phyloP scores from a whole-genome alignment of 768 basidiomycete species.

The Mycena rebaudengoi region DNA sequence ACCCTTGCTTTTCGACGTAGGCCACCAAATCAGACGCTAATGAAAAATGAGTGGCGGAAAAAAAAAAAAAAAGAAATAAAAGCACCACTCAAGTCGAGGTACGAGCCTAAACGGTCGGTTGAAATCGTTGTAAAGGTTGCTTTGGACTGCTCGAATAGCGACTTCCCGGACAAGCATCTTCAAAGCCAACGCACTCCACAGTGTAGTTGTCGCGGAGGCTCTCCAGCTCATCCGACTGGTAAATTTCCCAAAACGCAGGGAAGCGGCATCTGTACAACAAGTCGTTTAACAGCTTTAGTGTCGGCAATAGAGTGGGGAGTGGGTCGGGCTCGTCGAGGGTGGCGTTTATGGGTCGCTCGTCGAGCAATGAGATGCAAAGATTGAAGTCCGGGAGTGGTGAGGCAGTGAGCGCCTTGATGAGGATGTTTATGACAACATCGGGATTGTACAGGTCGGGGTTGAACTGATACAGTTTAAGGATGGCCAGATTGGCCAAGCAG shows the following conservation, averaged over 20 bases:
- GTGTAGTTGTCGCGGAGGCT: conserved; percentile 87
- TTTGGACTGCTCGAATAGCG: conserved; percentile 77
- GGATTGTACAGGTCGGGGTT: conserved; percentile 93
- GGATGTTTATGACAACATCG: conserved; percentile 93
- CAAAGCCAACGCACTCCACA: conserved; percentile 83
- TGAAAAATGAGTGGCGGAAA: background rate
- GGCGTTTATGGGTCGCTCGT: conserved; percentile 67
- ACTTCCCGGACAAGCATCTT: conserved; percentile 84
- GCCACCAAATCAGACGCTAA: conserved; percentile 61
- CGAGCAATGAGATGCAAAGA: conserved; percentile 91
- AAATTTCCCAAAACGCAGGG: conserved; percentile 84
- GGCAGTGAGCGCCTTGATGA: conserved; percentile 89
- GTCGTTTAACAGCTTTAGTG: conserved; percentile 71
- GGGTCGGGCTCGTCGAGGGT: conserved; percentile 85
- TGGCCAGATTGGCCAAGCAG: conserved; percentile 86
- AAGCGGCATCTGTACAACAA: conserved; percentile 87
- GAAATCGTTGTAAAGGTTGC: conserved; percentile 82
- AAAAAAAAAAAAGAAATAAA: background rate
- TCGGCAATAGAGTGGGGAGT: conserved; percentile 72
- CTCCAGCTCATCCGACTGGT: conserved; percentile 75
- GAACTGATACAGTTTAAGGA: conserved; percentile 75
- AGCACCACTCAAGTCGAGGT: conserved; percentile 73
- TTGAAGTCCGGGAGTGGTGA: conserved; percentile 93
- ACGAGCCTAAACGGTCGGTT: conserved; percentile 70
- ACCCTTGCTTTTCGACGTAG: conserved; percentile 72